A percentile compares a stretch with the other conserved stretches of the same genome.
phyloP scores from a whole-genome alignment of 345 rosid species.

The Hibiscus syriacus region DNA sequence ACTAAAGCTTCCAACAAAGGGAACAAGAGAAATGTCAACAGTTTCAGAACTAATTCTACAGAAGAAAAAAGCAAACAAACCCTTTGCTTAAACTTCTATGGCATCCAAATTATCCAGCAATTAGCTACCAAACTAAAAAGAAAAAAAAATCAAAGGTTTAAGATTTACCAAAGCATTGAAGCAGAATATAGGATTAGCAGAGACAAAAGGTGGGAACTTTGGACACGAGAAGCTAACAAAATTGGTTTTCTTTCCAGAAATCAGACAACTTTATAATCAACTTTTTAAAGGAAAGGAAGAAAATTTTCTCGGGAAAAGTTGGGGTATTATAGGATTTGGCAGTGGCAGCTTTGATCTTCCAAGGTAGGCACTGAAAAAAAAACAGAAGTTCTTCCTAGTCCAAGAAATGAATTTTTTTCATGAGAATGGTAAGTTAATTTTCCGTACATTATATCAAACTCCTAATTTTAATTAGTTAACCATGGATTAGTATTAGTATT shows the following conservation, averaged over 20 bases:
- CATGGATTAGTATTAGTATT: background rate
- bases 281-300: background rate
- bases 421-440: background rate
- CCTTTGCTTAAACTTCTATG: background rate
- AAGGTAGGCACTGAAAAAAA: constrained; percentile 3
- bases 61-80: constrained; percentile 2
- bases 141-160: background rate
- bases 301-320: background rate
- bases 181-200: background rate
- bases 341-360: background rate
- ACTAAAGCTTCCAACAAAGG: background rate
- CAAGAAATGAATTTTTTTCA: background rate
- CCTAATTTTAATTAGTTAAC: background rate
- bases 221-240: background rate
- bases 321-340: constrained; percentile 10
- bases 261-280: background rate
- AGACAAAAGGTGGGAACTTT: background rate
- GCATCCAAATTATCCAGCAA: background rate
- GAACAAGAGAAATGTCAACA: background rate
- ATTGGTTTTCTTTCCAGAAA: background rate
- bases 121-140: background rate
- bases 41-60: constrained; percentile 14
- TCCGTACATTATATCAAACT: background rate
- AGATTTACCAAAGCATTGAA: background rate
- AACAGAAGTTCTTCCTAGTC: background rate